Evolutionary conservation across 2,329 filamentous ascomycete species (phyloP), one percentile per base, ranked within the genome.

Genomic region (Aspergillus brasiliensis): DNA sequence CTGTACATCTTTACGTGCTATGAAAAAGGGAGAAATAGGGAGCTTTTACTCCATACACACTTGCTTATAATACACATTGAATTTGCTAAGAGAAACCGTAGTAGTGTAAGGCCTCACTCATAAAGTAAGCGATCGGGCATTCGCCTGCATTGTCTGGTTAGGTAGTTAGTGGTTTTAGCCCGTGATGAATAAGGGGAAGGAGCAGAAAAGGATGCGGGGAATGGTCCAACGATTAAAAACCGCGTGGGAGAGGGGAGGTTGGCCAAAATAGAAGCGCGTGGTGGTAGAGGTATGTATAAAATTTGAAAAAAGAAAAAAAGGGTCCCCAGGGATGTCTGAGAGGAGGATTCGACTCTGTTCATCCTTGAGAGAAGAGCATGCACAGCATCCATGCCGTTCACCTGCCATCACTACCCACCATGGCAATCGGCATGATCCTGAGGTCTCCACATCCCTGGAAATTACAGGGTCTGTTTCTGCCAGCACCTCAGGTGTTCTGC

Each of bases 401-500:
- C 49, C 49, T 34, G 49, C 28, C 49, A 52, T 38, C 34, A 52
- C 34, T 52, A 38, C 28, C 49, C 34, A 37, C 27, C 21, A 52
- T 52, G 49, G 49, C 23, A 49, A n/a, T 27, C 23, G 17, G 17
- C 13, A 42, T 54, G 40, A 25, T 27, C 27, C n/a, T 53, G 21
- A 10, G 40, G 52, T 44, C 52, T 55, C 52, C 52, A 55, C 52
- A n/a, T 46, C 34, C 25, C 25, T 21, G 28, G 44, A 17, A 42
- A 46, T 31, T 55, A 55, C 52, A 55, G 52, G 52, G 52, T 55
- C 52, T 46, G 52, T 55, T 55, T 55, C 52, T 55, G 52, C 52
- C 52, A 31, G 51, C 40, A 55, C 52, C 44, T 55, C 38, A 19
- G 27, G 25, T 52, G 23, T 55, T 46, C 19, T 28, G 25, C 25